Percentiles rank a stretch among this genome's conserved stretches.
Conservation (phyloP, 1,139 yeast species). For the Saccharomyces hybrid region DNA sequence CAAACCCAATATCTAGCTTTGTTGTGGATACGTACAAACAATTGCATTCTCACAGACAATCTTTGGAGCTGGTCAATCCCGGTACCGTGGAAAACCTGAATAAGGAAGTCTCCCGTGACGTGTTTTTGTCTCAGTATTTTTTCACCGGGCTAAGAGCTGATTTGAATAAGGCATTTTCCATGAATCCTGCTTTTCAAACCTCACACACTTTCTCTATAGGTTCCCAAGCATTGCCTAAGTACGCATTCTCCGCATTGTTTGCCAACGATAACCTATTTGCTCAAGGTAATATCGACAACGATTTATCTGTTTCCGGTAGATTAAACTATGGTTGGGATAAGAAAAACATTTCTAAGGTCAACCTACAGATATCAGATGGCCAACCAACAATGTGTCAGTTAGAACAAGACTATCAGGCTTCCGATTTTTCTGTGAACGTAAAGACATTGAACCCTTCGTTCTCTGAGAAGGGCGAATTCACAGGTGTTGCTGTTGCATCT, state of each 20-base stretch:
- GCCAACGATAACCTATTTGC: constrained; percentile 81
- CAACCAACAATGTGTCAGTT: constrained; percentile 94
- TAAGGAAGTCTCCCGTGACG: constrained; percentile 91
- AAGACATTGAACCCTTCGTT: constrained; percentile 87
- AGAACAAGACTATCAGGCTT: constrained; percentile 92
- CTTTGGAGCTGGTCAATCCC: constrained; percentile 80
- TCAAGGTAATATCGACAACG: constrained; percentile 90
- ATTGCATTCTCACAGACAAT: constrained; percentile 69
- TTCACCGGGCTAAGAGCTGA: constrained; percentile 97
- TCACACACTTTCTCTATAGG: constrained; percentile 92
- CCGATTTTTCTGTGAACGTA: constrained; percentile 80
- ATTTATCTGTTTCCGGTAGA: constrained; percentile 79
- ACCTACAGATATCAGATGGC: constrained; percentile 79
- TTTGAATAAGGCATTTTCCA: constrained; percentile 81
- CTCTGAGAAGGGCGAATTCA: constrained; percentile 59
- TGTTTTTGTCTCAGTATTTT: constrained; percentile 79
- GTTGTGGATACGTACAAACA: constrained; percentile 69
- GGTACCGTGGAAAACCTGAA: constrained; percentile 91
- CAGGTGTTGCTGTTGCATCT: constrained; percentile 91
- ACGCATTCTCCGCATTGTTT: constrained; percentile 84
- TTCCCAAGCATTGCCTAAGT: constrained; percentile 78
- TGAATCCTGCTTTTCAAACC: constrained; percentile 95
- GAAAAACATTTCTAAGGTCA: constrained; percentile 71
- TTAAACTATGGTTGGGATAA: constrained; percentile 88
- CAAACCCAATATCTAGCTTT: constrained; percentile 79